A percentile compares a stretch with the other conserved stretches of the same genome.
phyloP scores from a whole-genome alignment of 805 yeast genomes.

The Yamadazyma laniorum region DNA sequence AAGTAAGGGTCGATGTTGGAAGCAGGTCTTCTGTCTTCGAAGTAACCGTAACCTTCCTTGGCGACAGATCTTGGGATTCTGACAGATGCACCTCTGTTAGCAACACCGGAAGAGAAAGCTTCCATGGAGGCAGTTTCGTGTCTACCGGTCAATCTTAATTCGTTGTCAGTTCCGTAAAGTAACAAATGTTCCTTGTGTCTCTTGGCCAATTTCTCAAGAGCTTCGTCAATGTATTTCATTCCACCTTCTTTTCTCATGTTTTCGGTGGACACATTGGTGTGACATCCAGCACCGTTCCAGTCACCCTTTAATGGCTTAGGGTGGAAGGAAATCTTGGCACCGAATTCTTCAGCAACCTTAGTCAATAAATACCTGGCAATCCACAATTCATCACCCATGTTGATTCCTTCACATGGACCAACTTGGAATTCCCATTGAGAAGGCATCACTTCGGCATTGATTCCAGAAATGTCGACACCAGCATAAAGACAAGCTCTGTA shows the following conservation, averaged over 20 bases:
- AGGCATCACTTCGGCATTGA: constrained; percentile 99
- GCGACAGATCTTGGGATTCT: constrained; percentile 99
- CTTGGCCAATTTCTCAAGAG: constrained; percentile 88
- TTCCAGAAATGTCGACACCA: constrained; percentile 89
- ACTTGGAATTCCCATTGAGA: constrained; percentile 99
- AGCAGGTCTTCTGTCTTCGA: constrained; percentile 99
- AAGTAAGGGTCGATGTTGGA: constrained; percentile 98
- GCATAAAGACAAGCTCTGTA: constrained; percentile 96
- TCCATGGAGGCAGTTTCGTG: constrained; percentile 97
- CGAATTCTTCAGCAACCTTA: constrained; percentile 98
- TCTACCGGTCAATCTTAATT: constrained; percentile 92
- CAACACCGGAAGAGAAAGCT: constrained; percentile 92
- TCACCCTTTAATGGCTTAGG: constrained; percentile 99
- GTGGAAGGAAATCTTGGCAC: constrained; percentile 97
- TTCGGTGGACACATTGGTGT: constrained; percentile 95
- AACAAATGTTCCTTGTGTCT: constrained; percentile 97
- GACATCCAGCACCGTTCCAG: constrained; percentile 99
- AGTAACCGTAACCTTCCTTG: constrained; percentile 96
- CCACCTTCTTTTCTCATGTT: constrained; percentile 94
- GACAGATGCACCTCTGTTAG: constrained; percentile 98
- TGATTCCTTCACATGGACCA: constrained; percentile 94
- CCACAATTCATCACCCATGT: constrained; percentile 98
- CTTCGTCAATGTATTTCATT: constrained; percentile 89
- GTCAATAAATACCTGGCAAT: constrained; percentile 88
- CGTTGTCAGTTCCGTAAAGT: constrained; percentile 94